A percentile compares a stretch with the other conserved stretches of the same genome.
Evolutionary conservation across 2,329 filamentous ascomycete species (phyloP).

Genomic region (Albophoma yamanashiensis): DNA sequence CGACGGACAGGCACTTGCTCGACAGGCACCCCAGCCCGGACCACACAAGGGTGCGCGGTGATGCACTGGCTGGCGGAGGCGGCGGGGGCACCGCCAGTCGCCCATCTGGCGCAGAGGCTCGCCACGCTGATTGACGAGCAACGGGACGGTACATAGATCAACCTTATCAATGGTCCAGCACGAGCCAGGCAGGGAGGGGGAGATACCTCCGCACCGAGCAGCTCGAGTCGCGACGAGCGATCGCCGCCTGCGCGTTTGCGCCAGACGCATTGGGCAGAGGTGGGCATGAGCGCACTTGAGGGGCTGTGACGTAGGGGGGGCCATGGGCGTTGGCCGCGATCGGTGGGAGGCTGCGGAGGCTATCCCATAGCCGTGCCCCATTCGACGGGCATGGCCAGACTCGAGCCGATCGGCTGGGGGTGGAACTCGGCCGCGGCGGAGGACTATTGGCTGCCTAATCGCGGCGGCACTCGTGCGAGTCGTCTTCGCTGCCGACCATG

Average conservation of each 20-base stretch:
- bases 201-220: too few relatives aligned
- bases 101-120: background rate
- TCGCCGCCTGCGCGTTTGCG: background rate
- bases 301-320: background rate
- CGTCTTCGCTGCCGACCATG: too few relatives aligned
- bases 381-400: background rate
- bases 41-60: background rate
- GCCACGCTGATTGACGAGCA: background rate
- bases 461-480: too few relatives aligned
- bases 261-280: background rate
- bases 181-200: background rate
- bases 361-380: background rate
- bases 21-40: background rate
- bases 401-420: background rate
- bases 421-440: background rate
- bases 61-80: background rate
- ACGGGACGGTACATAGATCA: background rate
- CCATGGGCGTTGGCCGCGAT: conserved; percentile 1
- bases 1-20: background rate
- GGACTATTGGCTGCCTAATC: background rate
- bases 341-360: conserved; percentile 1
- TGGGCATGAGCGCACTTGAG: background rate
- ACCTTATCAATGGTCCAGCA: background rate
- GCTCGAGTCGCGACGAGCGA: background rate
- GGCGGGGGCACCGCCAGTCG: background rate